Evolutionary conservation across 345 rosid genomes (phyloP).

Genomic region (Heritiera fomes): DNA sequence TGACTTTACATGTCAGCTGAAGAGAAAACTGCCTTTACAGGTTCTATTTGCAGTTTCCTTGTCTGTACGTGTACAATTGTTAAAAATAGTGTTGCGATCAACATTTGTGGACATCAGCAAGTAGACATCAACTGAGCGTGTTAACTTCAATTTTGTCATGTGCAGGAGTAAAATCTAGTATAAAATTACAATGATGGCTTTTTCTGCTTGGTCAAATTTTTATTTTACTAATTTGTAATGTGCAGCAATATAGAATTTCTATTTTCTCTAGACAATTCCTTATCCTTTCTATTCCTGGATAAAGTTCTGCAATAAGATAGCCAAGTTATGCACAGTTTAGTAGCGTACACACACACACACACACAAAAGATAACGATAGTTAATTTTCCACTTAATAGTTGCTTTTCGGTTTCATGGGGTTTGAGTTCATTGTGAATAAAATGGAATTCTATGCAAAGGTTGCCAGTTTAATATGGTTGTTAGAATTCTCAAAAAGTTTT

Average conservation of each 20-base stretch:
- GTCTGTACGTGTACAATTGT: neutral
- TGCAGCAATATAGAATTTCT: neutral
- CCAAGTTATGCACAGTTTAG: neutral
- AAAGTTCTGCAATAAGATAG: neutral
- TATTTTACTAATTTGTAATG: neutral
- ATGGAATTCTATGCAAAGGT: neutral
- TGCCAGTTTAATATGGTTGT: neutral
- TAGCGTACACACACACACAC: neutral
- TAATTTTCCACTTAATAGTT: neutral
- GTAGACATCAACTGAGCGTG: no score
- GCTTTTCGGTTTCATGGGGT: neutral
- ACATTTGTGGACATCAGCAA: neutral
- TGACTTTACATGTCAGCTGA: conserved; percentile 73
- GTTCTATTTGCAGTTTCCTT: conserved; percentile 36
- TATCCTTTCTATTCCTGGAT: neutral
- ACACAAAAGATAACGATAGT: neutral
- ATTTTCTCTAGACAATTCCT: neutral
- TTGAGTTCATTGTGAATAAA: neutral
- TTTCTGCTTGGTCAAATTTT: neutral
- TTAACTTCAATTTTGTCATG: no score
- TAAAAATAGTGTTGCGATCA: neutral
- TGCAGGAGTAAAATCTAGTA: neutral
- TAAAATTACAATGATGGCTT: neutral
- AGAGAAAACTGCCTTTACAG: conserved; percentile 88
- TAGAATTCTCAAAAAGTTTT: neutral